Conservation (phyloP, 2,329 filamentous ascomycete species). For the Periconia macrospinosa region DNA sequence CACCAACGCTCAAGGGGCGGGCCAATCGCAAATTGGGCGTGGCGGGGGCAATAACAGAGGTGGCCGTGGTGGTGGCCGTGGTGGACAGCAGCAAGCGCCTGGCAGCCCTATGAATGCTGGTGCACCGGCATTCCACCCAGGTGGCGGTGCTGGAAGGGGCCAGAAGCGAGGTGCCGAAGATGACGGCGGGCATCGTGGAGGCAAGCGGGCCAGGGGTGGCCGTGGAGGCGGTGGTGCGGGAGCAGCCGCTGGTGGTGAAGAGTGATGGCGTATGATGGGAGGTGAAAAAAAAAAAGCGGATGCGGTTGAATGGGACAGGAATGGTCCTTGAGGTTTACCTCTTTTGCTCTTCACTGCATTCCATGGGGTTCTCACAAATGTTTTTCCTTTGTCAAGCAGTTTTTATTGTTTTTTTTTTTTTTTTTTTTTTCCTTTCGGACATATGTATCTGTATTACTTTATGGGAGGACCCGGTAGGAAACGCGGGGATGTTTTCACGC, state of each 20-base stretch:
- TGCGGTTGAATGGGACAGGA: too few relatives aligned
- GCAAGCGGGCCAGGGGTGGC: conserved; percentile 32
- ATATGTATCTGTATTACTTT: neutral
- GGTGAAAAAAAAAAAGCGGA: neutral
- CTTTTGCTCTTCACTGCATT: neutral
- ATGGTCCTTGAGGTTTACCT: neutral
- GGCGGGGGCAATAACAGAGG: conserved; percentile 31
- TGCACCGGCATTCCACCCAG: conserved; percentile 40
- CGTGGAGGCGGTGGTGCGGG: conserved; percentile 22
- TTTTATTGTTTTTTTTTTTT: neutral
- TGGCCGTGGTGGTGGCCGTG: conserved; percentile 23
- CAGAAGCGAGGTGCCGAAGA: conserved; percentile 39
- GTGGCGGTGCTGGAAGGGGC: conserved; percentile 23
- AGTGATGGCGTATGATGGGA: neutral
- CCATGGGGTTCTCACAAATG: neutral
- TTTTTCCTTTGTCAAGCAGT: neutral
- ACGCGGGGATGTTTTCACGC: too few relatives aligned
- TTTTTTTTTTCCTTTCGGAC: neutral
- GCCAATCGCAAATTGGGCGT: conserved; percentile 27
- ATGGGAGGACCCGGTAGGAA: too few relatives aligned
- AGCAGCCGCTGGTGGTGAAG: conserved; percentile 13
- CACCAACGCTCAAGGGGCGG: conserved; percentile 12
- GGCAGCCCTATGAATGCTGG: conserved; percentile 36
- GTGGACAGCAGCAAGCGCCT: conserved; percentile 20
- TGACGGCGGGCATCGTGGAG: conserved; percentile 30